Conservation (phyloP, 805 yeast genomes). For the Candida parachauliodes region DNA sequence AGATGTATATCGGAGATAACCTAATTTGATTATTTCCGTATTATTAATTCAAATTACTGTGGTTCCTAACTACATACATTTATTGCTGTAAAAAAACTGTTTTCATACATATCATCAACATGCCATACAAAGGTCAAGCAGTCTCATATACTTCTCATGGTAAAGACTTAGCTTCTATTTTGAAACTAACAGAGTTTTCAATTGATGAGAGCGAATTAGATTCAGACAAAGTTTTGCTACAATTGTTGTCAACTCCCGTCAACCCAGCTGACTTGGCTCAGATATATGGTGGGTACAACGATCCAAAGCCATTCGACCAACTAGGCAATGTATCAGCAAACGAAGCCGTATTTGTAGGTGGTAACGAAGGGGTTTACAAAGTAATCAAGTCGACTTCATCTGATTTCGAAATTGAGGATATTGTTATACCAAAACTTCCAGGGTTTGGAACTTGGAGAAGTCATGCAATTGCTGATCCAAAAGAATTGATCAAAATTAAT, state of each 20-base stretch:
- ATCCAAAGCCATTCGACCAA: constrained; percentile 54
- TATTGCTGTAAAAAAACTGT: too few relatives aligned
- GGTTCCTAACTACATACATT: too few relatives aligned
- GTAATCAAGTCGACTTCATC: constrained; percentile 66
- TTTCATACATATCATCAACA: too few relatives aligned
- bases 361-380: constrained; percentile 91
- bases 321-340: constrained; percentile 39
- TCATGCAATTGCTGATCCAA: constrained; percentile 43
- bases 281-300: constrained; percentile 81
- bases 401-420: constrained; percentile 64
- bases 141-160: constrained; percentile 22
- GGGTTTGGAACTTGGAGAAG: constrained; percentile 89
- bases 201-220: constrained; percentile 20
- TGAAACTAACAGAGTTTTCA: constrained; percentile 17
- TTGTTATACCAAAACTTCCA: constrained; percentile 73
- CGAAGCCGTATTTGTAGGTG: constrained; percentile 73
- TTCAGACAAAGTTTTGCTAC: constrained; percentile 50
- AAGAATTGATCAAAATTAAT: constrained; percentile 25
- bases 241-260: constrained; percentile 75
- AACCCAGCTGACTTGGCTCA: constrained; percentile 91
- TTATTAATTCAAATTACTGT: too few relatives aligned
- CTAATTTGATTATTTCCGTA: too few relatives aligned
- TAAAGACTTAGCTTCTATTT: constrained; percentile 16
- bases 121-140: constrained; percentile 18
- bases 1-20: too few relatives aligned